Evolutionary conservation across 2,329 filamentous ascomycete genomes (phyloP).

Genomic region (Pseudogymnoascus sp.): DNA sequence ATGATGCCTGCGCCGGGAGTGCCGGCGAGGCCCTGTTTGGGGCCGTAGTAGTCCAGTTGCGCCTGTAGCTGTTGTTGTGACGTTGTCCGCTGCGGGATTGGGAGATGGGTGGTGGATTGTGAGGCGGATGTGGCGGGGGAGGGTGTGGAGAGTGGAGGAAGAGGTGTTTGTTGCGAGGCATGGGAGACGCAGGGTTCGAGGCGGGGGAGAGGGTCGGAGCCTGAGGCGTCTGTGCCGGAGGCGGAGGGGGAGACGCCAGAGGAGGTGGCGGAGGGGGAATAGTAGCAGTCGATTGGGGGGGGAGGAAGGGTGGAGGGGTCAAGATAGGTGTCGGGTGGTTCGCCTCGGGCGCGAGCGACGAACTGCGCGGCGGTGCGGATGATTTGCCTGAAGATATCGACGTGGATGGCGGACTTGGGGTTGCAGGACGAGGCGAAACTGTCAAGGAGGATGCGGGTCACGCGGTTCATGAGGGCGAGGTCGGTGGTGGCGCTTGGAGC

Average conservation of each 20-base stretch:
- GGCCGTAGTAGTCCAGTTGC: not conserved
- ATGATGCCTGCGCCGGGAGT: not conserved
- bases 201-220: not conserved
- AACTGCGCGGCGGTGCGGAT: not conserved
- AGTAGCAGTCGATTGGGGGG: not conserved
- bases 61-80: not conserved
- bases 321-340: slow-evolving; percentile 21
- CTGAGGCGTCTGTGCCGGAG: not conserved
- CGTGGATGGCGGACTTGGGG: not conserved
- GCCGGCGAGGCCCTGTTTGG: not conserved
- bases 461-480: slow-evolving; percentile 76
- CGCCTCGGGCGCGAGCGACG: slow-evolving; percentile 2
- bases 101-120: not conserved
- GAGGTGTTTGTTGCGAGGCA: not conserved
- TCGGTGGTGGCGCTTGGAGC: slow-evolving; percentile 79
- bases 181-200: not conserved
- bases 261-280: not conserved
- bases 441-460: slow-evolving; percentile 29
- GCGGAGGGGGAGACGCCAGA: not conserved
- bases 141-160: not conserved
- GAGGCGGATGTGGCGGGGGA: not conserved
- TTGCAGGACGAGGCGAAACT: not conserved
- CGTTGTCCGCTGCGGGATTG: not conserved
- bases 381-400: not conserved
- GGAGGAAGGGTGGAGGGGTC: not conserved